These are phyloP conservation scores for Kurtzmaniella natalensis DNA, from an alignment of 1,139 yeast genomes.

Conservation along the genomic window DNA sequence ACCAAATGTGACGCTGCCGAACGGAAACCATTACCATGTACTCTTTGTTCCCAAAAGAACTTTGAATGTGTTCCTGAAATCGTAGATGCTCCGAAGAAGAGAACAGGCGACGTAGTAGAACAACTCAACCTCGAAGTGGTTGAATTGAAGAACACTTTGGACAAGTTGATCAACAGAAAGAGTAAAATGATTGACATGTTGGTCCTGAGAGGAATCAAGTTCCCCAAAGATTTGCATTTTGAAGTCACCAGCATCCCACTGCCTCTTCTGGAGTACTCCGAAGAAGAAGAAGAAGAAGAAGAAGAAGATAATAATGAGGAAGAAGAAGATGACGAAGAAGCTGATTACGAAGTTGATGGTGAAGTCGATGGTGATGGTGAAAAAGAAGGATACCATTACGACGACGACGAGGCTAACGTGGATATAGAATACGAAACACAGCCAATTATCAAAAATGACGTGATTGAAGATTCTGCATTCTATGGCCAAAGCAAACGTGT, in stretches of 20 bases:
- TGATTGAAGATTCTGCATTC: neutral
- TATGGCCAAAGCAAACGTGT: neutral
- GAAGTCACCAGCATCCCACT: neutral
- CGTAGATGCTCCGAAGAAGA: slow-evolving; percentile 23
- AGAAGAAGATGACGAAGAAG: neutral
- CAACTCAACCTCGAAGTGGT: slow-evolving; percentile 27
- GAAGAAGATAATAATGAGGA: slow-evolving; percentile 2
- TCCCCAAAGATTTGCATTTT: slow-evolving; percentile 3
- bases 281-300: slow-evolving; percentile 1
- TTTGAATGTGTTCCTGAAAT: slow-evolving; percentile 49
- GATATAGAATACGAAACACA: neutral
- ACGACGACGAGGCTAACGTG: neutral
- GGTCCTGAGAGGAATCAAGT: slow-evolving; percentile 15
- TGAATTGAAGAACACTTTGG: slow-evolving; percentile 23
- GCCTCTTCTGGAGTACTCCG: slow-evolving; percentile 1
- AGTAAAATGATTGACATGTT: slow-evolving; percentile 21
- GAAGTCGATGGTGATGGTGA: neutral
- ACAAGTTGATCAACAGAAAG: slow-evolving; percentile 22
- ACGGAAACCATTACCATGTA: slow-evolving; percentile 53
- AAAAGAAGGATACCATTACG: neutral
- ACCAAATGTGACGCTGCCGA: slow-evolving; percentile 56
- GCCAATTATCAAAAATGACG: too few relatives aligned
- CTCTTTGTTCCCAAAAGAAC: slow-evolving; percentile 51
- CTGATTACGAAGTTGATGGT: neutral
- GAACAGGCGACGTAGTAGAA: slow-evolving; percentile 29